Base-by-base conservation (phyloP, 2,329 filamentous ascomycete genomes). In the Dryadomyces quercus-mongolicae region DNA sequence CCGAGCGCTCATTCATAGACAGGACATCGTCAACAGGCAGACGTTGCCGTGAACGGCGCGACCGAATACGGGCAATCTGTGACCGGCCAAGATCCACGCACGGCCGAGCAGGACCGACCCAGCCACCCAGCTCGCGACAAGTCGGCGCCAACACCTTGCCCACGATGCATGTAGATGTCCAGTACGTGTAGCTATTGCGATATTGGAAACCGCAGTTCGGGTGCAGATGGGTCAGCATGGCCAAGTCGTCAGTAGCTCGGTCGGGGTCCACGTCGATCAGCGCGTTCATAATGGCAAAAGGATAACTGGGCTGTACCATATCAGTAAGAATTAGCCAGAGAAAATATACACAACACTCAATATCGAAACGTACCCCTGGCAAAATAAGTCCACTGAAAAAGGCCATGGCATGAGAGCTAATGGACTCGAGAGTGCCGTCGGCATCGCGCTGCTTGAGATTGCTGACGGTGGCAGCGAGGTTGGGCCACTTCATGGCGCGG, bases 281-380 rank as follows among this genome's bases (percentile, higher is more conserved):
- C 4, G 85, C 79, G 64, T 88, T 89, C 84, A 90, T 89, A 48
- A 88, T 81, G 42, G 88, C 75, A 68, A 86, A 90, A 2, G 85
- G 84, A 48, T 87, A 80, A 0, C 79, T 82, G 4, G 75, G 70
- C 75, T 78, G 56, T 1, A 2, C n/a, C n/a, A n/a, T n/a, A 44
- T 48, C 7, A 44, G 38, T 15, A 5, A 44, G 36, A 8, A 5
- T 22, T 16, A 18, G 3, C 2, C 13, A 22, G 38, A 15, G 25
- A 34, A 48, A 55, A 42, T 21, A 9, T 25, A 7, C 25, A 31
- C 25, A n/a, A n/a, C n/a, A n/a, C n/a, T n/a, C n/a, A 42, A 16
- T 20, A 12, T 12, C 36, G 15, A 34, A 44, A 31, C 16, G 7
- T 66, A 78, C 75, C 12, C 86, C 86, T 9, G 86, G 86, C 3